Conservation (phyloP, 441 rosid genomes). For the Mallotus repandus region DNA sequence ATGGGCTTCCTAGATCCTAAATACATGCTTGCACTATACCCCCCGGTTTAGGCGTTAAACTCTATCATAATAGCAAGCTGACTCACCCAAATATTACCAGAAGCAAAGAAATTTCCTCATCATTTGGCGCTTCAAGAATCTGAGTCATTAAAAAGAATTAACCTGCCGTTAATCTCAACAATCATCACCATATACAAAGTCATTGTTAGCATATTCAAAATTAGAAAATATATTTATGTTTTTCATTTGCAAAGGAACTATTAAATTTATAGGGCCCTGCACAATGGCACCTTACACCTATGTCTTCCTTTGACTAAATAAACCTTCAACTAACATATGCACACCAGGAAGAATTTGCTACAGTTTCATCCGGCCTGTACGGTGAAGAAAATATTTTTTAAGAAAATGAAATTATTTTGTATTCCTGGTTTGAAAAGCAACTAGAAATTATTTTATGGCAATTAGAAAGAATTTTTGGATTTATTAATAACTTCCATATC, state of each 20-base stretch:
- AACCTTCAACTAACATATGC: neutral
- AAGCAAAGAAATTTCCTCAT: conserved; percentile 85
- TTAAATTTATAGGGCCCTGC: neutral
- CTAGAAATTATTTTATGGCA: no score
- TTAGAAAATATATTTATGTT: neutral
- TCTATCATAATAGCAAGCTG: neutral
- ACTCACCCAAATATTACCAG: conserved; percentile 89
- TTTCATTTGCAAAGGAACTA: neutral
- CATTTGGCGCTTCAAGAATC: conserved; percentile 96
- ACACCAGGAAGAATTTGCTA: conserved; percentile 12
- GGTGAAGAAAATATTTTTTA: no score
- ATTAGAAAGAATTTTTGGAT: no score
- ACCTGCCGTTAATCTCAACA: conserved; percentile 29
- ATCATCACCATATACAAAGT: conserved; percentile 27
- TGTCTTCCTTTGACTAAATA: neutral
- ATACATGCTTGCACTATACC: no score
- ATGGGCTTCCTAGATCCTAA: no score
- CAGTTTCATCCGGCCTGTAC: neutral
- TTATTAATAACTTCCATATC: no score
- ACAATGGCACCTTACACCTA: neutral
- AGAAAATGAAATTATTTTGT: no score
- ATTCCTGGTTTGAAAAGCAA: no score
- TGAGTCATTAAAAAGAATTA: conserved; percentile 48
- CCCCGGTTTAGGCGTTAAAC: no score
- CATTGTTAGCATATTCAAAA: neutral